A percentile compares a stretch with the other conserved stretches of the same genome.
Evolutionary conservation across 345 rosid species (phyloP).

Genomic region (Citrus glauca): DNA sequence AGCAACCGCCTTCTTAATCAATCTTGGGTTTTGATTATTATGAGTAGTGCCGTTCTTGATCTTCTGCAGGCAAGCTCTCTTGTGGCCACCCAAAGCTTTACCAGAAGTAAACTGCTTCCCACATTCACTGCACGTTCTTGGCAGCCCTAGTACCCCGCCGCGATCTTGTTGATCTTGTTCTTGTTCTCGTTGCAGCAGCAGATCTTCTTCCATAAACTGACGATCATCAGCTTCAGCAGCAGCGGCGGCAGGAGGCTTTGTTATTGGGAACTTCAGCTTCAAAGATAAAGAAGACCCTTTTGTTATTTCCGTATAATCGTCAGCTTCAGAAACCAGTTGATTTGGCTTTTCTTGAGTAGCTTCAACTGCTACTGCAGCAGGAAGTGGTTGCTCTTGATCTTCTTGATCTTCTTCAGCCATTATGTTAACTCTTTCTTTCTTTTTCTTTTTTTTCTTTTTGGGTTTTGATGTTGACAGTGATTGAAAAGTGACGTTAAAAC

Average conservation of each 20-base stretch:
- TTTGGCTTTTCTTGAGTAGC: not conserved
- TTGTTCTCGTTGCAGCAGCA: not conserved
- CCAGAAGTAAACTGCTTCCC: conserved; percentile 42
- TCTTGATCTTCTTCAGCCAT: not conserved
- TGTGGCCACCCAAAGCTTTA: conserved; percentile 54
- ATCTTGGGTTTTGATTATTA: not conserved
- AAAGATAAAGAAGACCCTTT: not conserved
- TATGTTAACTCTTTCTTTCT: not conserved
- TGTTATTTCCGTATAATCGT: not conserved
- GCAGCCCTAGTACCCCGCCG: not conserved
- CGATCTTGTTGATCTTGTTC: not conserved
- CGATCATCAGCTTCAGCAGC: not conserved
- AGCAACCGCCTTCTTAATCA: not conserved
- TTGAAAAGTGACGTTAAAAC: not conserved
- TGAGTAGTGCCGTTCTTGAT: not conserved
- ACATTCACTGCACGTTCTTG: conserved; percentile 26
- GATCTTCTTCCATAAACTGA: not conserved
- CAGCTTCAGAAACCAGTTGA: not conserved
- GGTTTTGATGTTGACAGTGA: not conserved
- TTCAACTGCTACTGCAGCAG: not conserved
- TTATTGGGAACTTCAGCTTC: not conserved
- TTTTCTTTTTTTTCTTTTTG: not conserved
- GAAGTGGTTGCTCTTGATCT: not conserved
- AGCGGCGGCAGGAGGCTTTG: not conserved
- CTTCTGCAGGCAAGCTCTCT: conserved; percentile 33